Evolutionary conservation across 2,329 filamentous ascomycete species (phyloP).

Genomic region (Malbranchea cinnamomea): DNA sequence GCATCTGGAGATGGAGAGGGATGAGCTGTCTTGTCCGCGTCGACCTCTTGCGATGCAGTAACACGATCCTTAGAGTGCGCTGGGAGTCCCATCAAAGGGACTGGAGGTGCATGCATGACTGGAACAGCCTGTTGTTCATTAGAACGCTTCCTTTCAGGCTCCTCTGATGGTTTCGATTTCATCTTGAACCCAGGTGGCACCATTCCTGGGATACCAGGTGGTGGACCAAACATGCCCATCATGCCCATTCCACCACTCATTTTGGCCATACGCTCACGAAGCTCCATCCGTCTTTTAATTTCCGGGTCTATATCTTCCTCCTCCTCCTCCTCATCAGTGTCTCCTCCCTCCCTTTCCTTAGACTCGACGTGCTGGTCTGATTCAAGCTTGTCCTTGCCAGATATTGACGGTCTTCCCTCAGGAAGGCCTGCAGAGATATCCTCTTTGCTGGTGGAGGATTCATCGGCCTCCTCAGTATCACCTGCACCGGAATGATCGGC

Average conservation of each 20-base stretch:
- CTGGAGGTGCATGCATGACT: slow-evolving; percentile 25
- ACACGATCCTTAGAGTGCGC: too few species aligned
- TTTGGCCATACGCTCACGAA: slow-evolving; percentile 92
- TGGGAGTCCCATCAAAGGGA: slow-evolving; percentile 49
- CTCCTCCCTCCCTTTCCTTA: slow-evolving; percentile 28
- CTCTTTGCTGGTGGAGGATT: slow-evolving; percentile 53
- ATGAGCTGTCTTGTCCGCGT: slow-evolving; percentile 35
- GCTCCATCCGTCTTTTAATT: slow-evolving; percentile 66
- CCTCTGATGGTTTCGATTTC: slow-evolving; percentile 33
- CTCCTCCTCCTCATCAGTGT: slow-evolving; percentile 55
- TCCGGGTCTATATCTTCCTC: slow-evolving; percentile 84
- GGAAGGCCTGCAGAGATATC: slow-evolving; percentile 48
- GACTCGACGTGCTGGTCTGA: too few species aligned
- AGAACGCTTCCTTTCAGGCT: slow-evolving; percentile 19
- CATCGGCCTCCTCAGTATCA: slow-evolving; percentile 48
- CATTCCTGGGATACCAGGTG: slow-evolving; percentile 39
- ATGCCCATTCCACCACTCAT: slow-evolving; percentile 98
- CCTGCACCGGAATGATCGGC: slow-evolving; percentile 50
- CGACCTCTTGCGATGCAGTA: slow-evolving; percentile 31
- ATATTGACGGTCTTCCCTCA: too few species aligned
- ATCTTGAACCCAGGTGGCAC: slow-evolving; percentile 19
- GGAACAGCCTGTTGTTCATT: slow-evolving; percentile 17
- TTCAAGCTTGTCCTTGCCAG: too few species aligned
- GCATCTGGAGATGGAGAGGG: too few species aligned
- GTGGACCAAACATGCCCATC: slow-evolving; percentile 73